Evolutionary conservation across 176 grass and related monocot species (phyloP).

Genomic region (Oryza officinalis): DNA sequence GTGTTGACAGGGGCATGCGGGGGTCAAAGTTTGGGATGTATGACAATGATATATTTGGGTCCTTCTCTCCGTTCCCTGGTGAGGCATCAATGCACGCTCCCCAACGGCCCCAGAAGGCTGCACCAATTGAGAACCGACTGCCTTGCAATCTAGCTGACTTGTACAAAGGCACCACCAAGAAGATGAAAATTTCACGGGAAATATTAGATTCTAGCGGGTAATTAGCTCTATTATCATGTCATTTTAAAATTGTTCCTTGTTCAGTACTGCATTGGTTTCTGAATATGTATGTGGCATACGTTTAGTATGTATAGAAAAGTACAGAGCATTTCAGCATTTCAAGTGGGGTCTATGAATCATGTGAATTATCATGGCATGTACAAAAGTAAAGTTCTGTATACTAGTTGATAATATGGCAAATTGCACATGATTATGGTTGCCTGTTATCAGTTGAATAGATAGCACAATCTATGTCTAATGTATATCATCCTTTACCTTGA

Average conservation of each 20-base stretch:
- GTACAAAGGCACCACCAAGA: conserved; percentile 79
- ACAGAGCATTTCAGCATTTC: conserved; percentile 15
- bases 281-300: not conserved
- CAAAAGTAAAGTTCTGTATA: not conserved
- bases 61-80: conserved; percentile 32
- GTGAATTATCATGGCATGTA: not conserved
- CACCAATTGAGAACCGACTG: conserved; percentile 59
- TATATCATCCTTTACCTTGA: not conserved
- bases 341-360: not conserved
- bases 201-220: conserved; percentile 68
- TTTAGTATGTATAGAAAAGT: conserved; percentile 25
- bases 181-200: conserved; percentile 95
- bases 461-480: not conserved
- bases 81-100: conserved; percentile 56
- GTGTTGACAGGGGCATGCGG: conserved; percentile 38
- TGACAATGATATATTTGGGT: conserved; percentile 51
- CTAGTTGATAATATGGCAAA: not conserved
- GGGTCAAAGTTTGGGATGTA: conserved; percentile 58
- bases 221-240: conserved; percentile 15
- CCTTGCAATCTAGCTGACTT: conserved; percentile 75
- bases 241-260: conserved; percentile 11
- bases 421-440: not conserved
- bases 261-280: not conserved
- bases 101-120: conserved; percentile 50
- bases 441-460: not conserved